Evolutionary conservation across 1,284 basidiomycete genomes (phyloP), one percentile per base, ranked within the genome.

Genomic region (Naganishia liquefaciens): DNA sequence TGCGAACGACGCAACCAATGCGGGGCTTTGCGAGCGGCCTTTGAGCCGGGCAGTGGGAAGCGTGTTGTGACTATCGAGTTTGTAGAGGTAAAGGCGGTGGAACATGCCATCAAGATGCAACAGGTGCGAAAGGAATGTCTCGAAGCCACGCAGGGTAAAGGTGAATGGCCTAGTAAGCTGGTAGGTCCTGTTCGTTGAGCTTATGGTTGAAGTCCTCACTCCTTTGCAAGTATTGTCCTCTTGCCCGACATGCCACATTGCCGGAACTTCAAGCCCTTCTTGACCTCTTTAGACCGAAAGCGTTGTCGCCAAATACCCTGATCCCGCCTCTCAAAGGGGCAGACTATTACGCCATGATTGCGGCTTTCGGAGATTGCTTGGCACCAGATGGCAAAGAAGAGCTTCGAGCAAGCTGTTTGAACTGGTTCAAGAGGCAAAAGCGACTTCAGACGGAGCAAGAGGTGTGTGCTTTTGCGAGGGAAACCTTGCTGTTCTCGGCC

Each of bases 1-100:
- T 97, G 93, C 71, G 93, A 96, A 72, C 84, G 90, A 0, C 87
- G 86, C 62, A 81, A 87, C 72, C 84, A 88, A 17, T 96, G 93
- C 73, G 76, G 83, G 3, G 54, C 19, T 2, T 74, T 55, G 7
- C 44, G 40, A n/a, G 57, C 46, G 25, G 57, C 57, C n/a, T 50
- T 63, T 47, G 40, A 3, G n/a, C 25, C 40, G 17, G 61, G 42
- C 0, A 54, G 39, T 27, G 85, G 84, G 0, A 81, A 85, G 49
- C 37, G 51, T 43, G 75, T 91, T 71, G 90, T 91, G 70, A 64
- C 84, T 5, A 54, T 65, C n/a, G 49, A 67, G 6, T 67, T 63
- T 28, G 54, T 63, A 13, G 65, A 64, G 49, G 65, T 58, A 30
- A 63, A 63, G 19, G 39, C 57, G 1, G 62, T 53, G 17, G 54